Evolutionary conservation across 345 rosid genomes (phyloP), one percentile per base, ranked within the genome.

Genomic region (Sisymbrium altissimum): DNA sequence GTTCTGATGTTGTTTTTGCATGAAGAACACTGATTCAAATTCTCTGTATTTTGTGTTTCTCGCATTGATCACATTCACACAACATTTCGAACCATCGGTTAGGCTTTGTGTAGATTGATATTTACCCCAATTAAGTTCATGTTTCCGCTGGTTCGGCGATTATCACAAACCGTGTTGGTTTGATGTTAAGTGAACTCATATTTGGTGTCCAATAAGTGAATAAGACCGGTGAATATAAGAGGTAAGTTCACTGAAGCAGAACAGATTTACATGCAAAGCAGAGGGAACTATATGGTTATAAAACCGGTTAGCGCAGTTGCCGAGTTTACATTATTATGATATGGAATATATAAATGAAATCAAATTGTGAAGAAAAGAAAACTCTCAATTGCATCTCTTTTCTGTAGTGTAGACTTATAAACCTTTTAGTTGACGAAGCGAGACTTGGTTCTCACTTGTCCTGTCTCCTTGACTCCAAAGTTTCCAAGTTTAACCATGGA

Each of bases 1-100:
- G 97, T 48, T 92, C 97, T 25, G 99, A 92, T 78, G 98, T 92
- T 17, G 89, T 81, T 80, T 95, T 95, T 84, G 98, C 96, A 70
- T 89, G 85, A 87, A 64, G 7, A 53, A 45, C 9, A 48, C 32
- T 18, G 9, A 49, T 48, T 59, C 38, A 50, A 30, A 14, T 40
- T 74, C 32, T 66, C 2, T 74, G 49, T 57, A 38, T 25, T 66
- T 57, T 27, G 57, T 55, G 32, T 73, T 23, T 64, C 41, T 23
- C 53, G 49, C 30, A 49, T 44, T 58, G 1, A 0, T 39, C 29
- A 58, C 54, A 17, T 49, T 50, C 63, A 67, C 32, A 19, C 27
- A 40, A 7, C 44, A 40, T 50, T 50, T 12, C 41, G 70, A 18
- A n/a, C 64, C 46, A 33, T 64, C 8, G 2, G 9, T 54, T 41